A percentile compares a stretch with the other conserved stretches of the same genome.
Conservation (phyloP, 2,329 filamentous ascomycete species). For the Annulohypoxylon truncatum region DNA sequence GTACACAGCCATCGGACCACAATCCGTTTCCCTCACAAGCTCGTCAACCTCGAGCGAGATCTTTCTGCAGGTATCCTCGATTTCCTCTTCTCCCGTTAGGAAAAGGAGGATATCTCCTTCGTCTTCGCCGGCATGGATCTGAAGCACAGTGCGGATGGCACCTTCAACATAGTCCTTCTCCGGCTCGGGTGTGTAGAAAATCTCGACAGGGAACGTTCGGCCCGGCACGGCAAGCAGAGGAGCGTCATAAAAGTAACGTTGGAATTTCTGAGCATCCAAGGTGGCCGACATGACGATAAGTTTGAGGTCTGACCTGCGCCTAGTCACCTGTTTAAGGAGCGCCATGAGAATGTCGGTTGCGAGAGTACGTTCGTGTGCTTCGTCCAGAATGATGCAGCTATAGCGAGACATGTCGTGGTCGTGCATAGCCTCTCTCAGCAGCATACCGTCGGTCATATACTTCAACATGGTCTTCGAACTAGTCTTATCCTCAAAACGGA, state of each 20-base stretch:
- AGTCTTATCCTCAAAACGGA: slow-evolving; percentile 97
- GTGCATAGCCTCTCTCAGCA: slow-evolving; percentile 95
- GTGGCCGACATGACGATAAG: slow-evolving; percentile 99
- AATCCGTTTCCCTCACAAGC: slow-evolving; percentile 89
- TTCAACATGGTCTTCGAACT: slow-evolving; percentile 90
- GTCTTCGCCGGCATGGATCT: slow-evolving; percentile 92
- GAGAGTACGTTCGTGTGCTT: slow-evolving; percentile 97
- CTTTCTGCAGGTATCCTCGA: slow-evolving; percentile 94
- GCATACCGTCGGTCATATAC: slow-evolving; percentile 99
- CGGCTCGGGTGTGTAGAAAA: slow-evolving; percentile 97
- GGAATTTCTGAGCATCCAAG: slow-evolving; percentile 96
- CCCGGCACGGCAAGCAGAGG: slow-evolving; percentile 94
- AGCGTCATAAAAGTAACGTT: slow-evolving; percentile 95
- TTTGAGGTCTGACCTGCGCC: slow-evolving; percentile 88
- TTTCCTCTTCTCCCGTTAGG: slow-evolving; percentile 97
- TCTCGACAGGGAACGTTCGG: slow-evolving; percentile 95
- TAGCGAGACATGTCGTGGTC: slow-evolving; percentile 92
- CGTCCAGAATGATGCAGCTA: slow-evolving; percentile 97
- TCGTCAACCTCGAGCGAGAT: slow-evolving; percentile 92
- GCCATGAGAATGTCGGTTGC: slow-evolving; percentile 98
- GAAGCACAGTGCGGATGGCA: slow-evolving; percentile 90
- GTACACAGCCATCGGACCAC: slow-evolving; percentile 89
- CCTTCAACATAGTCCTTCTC: slow-evolving; percentile 98
- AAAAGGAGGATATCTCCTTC: slow-evolving; percentile 96
- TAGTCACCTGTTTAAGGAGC: slow-evolving; percentile 88